These are phyloP conservation scores for Fusarium anthophilum DNA, from an alignment of 2,329 filamentous ascomycete genomes.

Conservation along the genomic window DNA sequence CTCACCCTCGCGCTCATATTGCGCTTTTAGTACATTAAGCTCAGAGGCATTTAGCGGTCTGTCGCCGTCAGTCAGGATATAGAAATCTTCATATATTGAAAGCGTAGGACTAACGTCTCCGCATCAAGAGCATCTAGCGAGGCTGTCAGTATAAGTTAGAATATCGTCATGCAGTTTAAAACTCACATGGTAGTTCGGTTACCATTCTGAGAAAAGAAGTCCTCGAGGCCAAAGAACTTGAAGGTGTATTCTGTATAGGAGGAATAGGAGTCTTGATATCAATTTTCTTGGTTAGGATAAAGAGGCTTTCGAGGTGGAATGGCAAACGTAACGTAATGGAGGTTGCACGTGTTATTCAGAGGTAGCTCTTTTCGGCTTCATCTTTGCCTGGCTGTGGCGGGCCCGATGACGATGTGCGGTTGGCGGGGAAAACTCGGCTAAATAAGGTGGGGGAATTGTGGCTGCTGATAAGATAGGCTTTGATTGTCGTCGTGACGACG, in stretches of 20 bases:
- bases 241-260: neutral
- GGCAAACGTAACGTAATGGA: neutral
- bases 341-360: constrained; percentile 24
- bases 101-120: constrained; percentile 75
- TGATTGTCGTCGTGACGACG: constrained; percentile 48
- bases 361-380: constrained; percentile 29
- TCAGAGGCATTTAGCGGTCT: constrained; percentile 92
- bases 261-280: neutral
- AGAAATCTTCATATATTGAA: neutral
- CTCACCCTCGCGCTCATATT: constrained; percentile 97
- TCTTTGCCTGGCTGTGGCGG: constrained; percentile 34
- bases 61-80: constrained; percentile 25
- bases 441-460: neutral
- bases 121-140: constrained; percentile 90
- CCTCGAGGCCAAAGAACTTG: neutral
- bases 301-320: neutral
- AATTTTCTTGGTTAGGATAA: neutral
- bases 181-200: constrained; percentile 60
- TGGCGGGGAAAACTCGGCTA: constrained; percentile 35
- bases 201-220: constrained; percentile 51
- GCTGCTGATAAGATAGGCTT: neutral
- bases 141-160: constrained; percentile 16
- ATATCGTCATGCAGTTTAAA: constrained; percentile 16
- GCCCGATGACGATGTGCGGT: constrained; percentile 39
- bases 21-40: constrained; percentile 88